Evolutionary conservation across 345 rosid genomes (phyloP).

Genomic region (Salix brachista): DNA sequence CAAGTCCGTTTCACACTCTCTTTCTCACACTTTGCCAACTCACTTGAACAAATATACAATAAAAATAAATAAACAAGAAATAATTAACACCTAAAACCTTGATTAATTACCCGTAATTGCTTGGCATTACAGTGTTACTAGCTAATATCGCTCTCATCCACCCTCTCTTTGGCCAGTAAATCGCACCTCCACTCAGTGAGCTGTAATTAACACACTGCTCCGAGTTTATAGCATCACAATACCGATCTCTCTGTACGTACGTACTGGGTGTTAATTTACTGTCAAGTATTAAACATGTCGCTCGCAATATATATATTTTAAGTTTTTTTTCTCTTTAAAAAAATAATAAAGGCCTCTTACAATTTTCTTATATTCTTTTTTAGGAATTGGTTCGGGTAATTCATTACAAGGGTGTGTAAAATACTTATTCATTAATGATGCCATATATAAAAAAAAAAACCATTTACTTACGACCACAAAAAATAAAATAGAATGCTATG

Average conservation of each 20-base stretch:
- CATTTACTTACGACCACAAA: too few relatives aligned
- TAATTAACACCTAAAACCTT: neutral
- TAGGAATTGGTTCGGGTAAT: neutral
- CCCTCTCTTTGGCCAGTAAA: constrained; percentile 16
- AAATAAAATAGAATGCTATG: too few relatives aligned
- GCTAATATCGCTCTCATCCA: neutral
- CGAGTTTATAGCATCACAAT: neutral
- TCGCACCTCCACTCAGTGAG: constrained; percentile 21
- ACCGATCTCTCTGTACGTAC: neutral
- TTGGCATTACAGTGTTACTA: neutral
- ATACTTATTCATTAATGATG: neutral
- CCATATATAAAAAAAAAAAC: too few relatives aligned
- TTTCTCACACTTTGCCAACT: constrained; percentile 71
- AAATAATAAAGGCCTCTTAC: too few relatives aligned
- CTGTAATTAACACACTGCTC: neutral
- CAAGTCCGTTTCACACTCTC: constrained; percentile 66
- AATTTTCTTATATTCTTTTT: too few relatives aligned
- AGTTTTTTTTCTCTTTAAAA: too few relatives aligned
- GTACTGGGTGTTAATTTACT: neutral
- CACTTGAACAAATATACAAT: constrained; percentile 27
- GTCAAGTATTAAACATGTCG: too few relatives aligned
- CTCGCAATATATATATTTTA: too few relatives aligned
- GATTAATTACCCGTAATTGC: neutral
- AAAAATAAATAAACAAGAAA: neutral
- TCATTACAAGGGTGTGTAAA: too few relatives aligned